Evolutionary conservation across 192 early-diverging fungal genomes (phyloP), one percentile per base, ranked within the genome.

Genomic region (Coemansia guatemalensis): DNA sequence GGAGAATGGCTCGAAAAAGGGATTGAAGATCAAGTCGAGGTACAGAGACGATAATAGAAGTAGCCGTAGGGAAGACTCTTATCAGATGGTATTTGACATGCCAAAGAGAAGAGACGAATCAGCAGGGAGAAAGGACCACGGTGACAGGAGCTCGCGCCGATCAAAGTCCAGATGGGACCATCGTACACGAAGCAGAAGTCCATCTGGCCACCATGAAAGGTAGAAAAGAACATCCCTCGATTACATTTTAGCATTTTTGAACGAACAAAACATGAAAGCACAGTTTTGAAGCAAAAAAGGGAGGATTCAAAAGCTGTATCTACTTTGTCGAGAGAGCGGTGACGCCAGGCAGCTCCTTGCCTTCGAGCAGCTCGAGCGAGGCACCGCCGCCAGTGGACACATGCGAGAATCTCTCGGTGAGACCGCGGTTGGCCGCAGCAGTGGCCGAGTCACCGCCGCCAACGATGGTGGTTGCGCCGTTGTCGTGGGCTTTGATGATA

Each of bases 401-500:
- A 77, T 99, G 96, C 30, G 87, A 88, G 78, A 99, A 90, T 80
- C 92, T 92, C 67, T 85, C 87, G 53, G 91, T 93, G 54, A 85
- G 79, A 56, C 71, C 64, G 81, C 90, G 95, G 72, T 99, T 89
- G 58, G 93, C 91, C 52, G 90, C 95, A 76, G 94, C 96, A 29
- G 96, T 97, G 53, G 96, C 96, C 58, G 96, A 96, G 79, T 99
- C 96, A 71, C 96, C 96, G 58, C 96, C 96, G 79, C 96, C 96
- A 69, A 96, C 88, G 69, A 99, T 97, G 26, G 90, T 91, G 55
- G 86, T 89, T 32, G 94, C 93, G 70, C 93, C 93, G 50, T 88
- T 84, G 32, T 90, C 82, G 62, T 92, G 93, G 23, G 92, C 94
- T 55, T 85, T 81, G 53, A 91, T 88, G 35, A 94, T 89, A 26